phyloP scores from a whole-genome alignment of 805 yeast species.

The Lipomyces sp. region DNA sequence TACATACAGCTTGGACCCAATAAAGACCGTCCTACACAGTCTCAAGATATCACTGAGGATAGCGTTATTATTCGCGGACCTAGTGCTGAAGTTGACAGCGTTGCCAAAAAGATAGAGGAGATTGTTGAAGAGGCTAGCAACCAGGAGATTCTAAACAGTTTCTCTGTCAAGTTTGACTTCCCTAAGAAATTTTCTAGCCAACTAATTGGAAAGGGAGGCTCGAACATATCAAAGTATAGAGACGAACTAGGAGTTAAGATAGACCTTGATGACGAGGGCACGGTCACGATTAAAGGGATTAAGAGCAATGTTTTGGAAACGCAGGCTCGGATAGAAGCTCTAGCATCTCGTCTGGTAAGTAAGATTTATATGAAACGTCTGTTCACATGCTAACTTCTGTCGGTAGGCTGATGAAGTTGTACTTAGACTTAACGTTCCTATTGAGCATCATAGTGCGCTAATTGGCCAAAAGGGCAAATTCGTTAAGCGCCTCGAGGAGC shows the following conservation, averaged over 20 bases:
- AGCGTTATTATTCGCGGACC: conserved; percentile 73
- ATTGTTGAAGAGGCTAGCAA: conserved; percentile 62
- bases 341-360: conserved; percentile 64
- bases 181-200: conserved; percentile 73
- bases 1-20: conserved; percentile 43
- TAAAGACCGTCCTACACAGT: conserved; percentile 42
- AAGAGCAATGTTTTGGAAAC: conserved; percentile 79
- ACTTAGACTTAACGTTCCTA: conserved; percentile 69
- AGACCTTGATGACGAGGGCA: conserved; percentile 67
- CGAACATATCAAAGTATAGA: conserved; percentile 67
- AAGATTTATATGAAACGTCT: background rate
- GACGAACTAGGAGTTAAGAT: conserved; percentile 76
- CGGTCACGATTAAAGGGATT: conserved; percentile 72
- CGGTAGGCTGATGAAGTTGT: conserved; percentile 70
- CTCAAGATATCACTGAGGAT: conserved; percentile 50
- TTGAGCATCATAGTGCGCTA: conserved; percentile 75
- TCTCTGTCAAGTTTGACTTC: conserved; percentile 57
- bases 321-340: conserved; percentile 58
- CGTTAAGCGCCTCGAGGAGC: conserved; percentile 82
- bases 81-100: conserved; percentile 62
- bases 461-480: conserved; percentile 84
- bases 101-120: conserved; percentile 57
- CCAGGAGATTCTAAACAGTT: conserved; percentile 53
- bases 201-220: conserved; percentile 88
- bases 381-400: background rate